Evolutionary conservation across 768 basidiomycete genomes (phyloP).

Genomic region (Suillus hirtellus): DNA sequence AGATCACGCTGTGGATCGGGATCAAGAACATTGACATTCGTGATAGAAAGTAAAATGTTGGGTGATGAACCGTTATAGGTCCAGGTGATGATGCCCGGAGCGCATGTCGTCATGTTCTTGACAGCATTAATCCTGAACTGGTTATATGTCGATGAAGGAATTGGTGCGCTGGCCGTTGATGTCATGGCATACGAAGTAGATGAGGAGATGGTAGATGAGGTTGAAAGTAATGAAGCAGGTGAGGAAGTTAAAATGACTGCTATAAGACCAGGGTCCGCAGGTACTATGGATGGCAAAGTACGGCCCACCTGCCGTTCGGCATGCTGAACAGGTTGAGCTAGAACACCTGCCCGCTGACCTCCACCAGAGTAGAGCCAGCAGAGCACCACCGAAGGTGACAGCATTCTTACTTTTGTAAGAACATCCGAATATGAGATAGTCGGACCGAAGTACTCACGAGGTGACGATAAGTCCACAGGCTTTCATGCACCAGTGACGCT

Average conservation of each 20-base stretch:
- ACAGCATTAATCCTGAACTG: conserved; percentile 26
- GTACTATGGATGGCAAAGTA: not conserved
- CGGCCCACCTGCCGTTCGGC: conserved; percentile 3
- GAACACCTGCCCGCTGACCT: not conserved
- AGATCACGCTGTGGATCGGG: conserved; percentile 21
- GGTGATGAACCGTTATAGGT: conserved; percentile 35
- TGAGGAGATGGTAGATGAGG: conserved; percentile 11
- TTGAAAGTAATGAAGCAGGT: not conserved
- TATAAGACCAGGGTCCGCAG: not conserved
- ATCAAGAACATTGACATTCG: conserved; percentile 35
- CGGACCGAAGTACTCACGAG: not conserved
- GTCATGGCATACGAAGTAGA: conserved; percentile 9
- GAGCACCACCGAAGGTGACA: not conserved
- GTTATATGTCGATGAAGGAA: conserved; percentile 16
- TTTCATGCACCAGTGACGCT: not conserved
- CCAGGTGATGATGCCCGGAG: conserved; percentile 38
- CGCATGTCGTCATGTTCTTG: conserved; percentile 37
- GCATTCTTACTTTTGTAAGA: conserved; percentile 1
- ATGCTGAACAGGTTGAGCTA: conserved; percentile 2
- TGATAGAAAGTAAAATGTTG: conserved; percentile 37
- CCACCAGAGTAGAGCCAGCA: not conserved
- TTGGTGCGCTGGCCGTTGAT: conserved; percentile 7
- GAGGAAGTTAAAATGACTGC: no score
- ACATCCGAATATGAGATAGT: conserved; percentile 1
- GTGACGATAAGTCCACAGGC: not conserved